phyloP scores from a whole-genome alignment of 2,329 filamentous ascomycete species.

The Diaporthe longicolla region DNA sequence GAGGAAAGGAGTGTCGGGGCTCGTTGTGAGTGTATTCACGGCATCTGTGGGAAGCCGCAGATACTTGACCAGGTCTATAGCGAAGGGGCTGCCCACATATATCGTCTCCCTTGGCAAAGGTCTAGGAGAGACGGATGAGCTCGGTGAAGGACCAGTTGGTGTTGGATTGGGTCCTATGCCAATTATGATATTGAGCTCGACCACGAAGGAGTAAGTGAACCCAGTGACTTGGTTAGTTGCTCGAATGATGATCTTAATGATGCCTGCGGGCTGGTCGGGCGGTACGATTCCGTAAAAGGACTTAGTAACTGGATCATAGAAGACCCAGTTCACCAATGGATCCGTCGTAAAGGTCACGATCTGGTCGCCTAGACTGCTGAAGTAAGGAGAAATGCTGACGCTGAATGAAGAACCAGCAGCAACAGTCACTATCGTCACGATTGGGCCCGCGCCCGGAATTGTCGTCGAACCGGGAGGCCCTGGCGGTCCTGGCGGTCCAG shows the following conservation, averaged over 20 bases:
- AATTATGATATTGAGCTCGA: background rate
- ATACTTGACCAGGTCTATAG: constrained; percentile 17
- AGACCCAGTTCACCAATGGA: background rate
- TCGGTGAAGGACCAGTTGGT: background rate
- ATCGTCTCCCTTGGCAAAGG: constrained; percentile 20
- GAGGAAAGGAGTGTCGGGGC: constrained; percentile 23
- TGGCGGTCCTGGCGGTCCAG: background rate
- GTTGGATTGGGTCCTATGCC: background rate
- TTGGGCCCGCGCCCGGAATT: background rate
- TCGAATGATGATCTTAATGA: background rate
- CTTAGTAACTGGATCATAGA: constrained; percentile 33
- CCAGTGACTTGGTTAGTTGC: background rate
- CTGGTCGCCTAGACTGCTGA: constrained; percentile 5
- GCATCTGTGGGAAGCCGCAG: background rate
- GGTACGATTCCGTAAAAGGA: constrained; percentile 28
- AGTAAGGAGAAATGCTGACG: background rate
- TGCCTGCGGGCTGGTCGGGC: background rate
- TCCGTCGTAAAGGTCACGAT: constrained; percentile 24
- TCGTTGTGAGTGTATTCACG: constrained; percentile 5
- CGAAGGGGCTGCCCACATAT: constrained; percentile 2
- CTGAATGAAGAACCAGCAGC: background rate
- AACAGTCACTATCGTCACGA: background rate
- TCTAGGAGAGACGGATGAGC: background rate
- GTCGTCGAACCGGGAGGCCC: constrained; percentile 9
- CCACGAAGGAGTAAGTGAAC: background rate